Conservation (phyloP, 2,329 filamentous ascomycete genomes). For the Claviceps sp. region DNA sequence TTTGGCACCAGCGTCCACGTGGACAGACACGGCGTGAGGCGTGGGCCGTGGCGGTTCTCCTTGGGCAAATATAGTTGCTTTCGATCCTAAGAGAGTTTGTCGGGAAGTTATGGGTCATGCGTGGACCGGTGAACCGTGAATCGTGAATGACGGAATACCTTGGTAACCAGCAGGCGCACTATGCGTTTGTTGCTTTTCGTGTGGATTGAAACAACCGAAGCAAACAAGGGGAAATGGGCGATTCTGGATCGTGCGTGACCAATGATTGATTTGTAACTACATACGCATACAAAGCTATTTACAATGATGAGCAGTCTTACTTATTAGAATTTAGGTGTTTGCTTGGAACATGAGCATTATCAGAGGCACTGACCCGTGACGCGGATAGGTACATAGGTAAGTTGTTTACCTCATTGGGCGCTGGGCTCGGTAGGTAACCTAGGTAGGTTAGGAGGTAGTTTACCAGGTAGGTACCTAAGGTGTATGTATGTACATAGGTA, state of each 20-base stretch:
- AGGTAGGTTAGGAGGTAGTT: too few relatives aligned
- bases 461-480: too few relatives aligned
- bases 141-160: not conserved
- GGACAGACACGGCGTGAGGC: slow-evolving; percentile 31
- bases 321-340: too few relatives aligned
- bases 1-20: slow-evolving; percentile 36
- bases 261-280: too few relatives aligned
- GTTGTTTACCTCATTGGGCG: not conserved
- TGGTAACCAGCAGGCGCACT: not conserved
- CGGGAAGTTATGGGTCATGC: not conserved
- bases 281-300: too few relatives aligned
- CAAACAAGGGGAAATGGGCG: not conserved
- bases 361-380: too few relatives aligned
- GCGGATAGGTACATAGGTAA: too few relatives aligned
- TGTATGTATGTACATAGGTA: too few relatives aligned
- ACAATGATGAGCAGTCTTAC: too few relatives aligned
- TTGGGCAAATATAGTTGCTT: slow-evolving; percentile 39
- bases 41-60: slow-evolving; percentile 37
- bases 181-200: not conserved
- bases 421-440: not conserved
- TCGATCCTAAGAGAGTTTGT: slow-evolving; percentile 6
- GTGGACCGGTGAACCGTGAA: not conserved
- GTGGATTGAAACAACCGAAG: not conserved
- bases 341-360: too few relatives aligned
- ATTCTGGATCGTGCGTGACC: not conserved